Conservation (phyloP, 2,329 filamentous ascomycete species). For the Phoma sp. region DNA sequence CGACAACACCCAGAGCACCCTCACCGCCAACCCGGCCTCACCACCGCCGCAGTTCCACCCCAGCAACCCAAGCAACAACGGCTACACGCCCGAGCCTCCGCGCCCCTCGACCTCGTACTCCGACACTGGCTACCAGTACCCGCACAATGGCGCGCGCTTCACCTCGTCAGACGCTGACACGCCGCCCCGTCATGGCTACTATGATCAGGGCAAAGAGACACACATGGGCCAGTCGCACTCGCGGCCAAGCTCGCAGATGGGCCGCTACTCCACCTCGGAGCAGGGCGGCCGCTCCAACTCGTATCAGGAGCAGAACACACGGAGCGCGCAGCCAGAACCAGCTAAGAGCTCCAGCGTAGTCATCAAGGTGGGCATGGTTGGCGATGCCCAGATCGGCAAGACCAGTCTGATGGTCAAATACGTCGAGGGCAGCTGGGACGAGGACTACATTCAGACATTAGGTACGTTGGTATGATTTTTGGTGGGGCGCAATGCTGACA, state of each 20-base stretch:
- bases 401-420: slow-evolving; percentile 99
- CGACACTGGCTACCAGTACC: slow-evolving; percentile 55
- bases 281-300: slow-evolving; percentile 41
- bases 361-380: slow-evolving; percentile 99
- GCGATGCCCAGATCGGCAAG: slow-evolving; percentile 98
- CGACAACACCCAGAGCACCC: slow-evolving; percentile 54
- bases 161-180: slow-evolving; percentile 57
- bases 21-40: slow-evolving; percentile 34
- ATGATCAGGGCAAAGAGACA: slow-evolving; percentile 41
- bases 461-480: slow-evolving; percentile 56
- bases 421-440: slow-evolving; percentile 98
- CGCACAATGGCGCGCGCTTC: slow-evolving; percentile 47
- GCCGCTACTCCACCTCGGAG: slow-evolving; percentile 55
- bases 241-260: slow-evolving; percentile 59
- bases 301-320: slow-evolving; percentile 57
- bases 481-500: slow-evolving; percentile 21
- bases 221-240: slow-evolving; percentile 47
- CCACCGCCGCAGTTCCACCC: slow-evolving; percentile 23
- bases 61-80: slow-evolving; percentile 40
- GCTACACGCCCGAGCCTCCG: slow-evolving; percentile 51
- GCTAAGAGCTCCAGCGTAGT: slow-evolving; percentile 72
- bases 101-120: slow-evolving; percentile 62
- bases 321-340: slow-evolving; percentile 50
- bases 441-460: slow-evolving; percentile 98
- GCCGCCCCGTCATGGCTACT: slow-evolving; percentile 44